Conservation (phyloP, 257 asterid genomes). For the Plantago major region DNA sequence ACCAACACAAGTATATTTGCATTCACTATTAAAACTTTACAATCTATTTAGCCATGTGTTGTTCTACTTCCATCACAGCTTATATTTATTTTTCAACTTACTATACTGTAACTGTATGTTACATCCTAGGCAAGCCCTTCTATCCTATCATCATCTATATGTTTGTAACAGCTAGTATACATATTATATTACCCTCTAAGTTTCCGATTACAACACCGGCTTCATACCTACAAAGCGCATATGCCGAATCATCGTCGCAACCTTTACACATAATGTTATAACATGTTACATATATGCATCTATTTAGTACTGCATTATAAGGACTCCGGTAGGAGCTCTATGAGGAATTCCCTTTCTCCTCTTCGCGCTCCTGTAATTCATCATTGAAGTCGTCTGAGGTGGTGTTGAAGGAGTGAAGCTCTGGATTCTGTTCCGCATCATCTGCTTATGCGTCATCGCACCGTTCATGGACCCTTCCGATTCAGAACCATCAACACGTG, state of each 20-base stretch:
- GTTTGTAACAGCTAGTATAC: constrained; percentile 8
- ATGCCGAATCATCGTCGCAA: constrained; percentile 21
- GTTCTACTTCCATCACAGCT: neutral
- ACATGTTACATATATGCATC: neutral
- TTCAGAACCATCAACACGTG: constrained; percentile 28
- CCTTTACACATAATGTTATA: neutral
- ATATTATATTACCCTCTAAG: constrained; percentile 5
- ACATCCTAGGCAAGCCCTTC: constrained; percentile 13
- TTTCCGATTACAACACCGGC: constrained; percentile 40
- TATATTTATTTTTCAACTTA: constrained; percentile 20
- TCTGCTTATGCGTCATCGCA: constrained; percentile 13
- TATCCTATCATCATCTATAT: constrained; percentile 11
- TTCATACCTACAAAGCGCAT: constrained; percentile 34
- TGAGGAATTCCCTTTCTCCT: constrained; percentile 49
- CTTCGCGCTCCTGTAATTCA: constrained; percentile 23
- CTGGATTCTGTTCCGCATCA: constrained; percentile 26
- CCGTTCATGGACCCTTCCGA: constrained; percentile 27
- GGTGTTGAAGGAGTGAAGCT: constrained; percentile 45
- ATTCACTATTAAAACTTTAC: constrained; percentile 9
- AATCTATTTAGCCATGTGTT: neutral
- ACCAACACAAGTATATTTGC: constrained; percentile 2
- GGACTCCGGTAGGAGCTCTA: constrained; percentile 44
- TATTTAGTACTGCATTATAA: constrained; percentile 22
- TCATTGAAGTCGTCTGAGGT: constrained; percentile 24
- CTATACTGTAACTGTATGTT: constrained; percentile 16